phyloP scores from a whole-genome alignment of 2,329 filamentous ascomycete genomes.

The Diaporthe eres region DNA sequence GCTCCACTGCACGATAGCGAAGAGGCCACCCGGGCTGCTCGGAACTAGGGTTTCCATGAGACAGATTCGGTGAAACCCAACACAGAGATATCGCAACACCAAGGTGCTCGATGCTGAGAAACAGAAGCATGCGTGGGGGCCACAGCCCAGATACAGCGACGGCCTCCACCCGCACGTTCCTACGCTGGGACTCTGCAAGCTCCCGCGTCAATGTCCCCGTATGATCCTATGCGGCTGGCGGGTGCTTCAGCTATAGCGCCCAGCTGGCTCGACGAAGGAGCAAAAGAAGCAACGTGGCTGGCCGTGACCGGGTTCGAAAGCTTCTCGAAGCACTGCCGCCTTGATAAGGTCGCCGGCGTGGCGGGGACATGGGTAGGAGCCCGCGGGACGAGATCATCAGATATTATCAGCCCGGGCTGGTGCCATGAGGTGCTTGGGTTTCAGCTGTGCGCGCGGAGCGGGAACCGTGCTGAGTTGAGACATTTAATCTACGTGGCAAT shows the following conservation, averaged over 20 bases:
- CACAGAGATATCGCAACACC: neutral
- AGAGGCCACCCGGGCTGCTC: neutral
- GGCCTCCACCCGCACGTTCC: neutral
- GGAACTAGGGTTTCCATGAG: neutral
- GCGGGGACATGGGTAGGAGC: neutral
- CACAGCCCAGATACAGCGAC: neutral
- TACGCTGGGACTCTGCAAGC: neutral
- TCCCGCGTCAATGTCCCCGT: neutral
- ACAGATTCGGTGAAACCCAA: slow-evolving; percentile 1
- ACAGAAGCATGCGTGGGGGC: slow-evolving; percentile 7
- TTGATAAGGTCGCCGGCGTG: neutral
- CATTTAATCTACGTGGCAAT: slow-evolving; percentile 11
- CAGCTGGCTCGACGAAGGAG: neutral
- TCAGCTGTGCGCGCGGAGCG: neutral
- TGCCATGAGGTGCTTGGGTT: neutral
- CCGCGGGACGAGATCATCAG: slow-evolving; percentile 6
- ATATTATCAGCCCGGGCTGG: slow-evolving; percentile 4
- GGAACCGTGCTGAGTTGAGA: slow-evolving; percentile 8
- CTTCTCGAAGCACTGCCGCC: slow-evolving; percentile 14
- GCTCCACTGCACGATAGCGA: neutral
- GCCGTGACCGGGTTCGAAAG: neutral
- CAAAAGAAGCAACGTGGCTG: neutral
- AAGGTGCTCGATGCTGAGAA: neutral
- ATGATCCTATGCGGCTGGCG: slow-evolving; percentile 15
- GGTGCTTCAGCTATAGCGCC: neutral